Conservation (phyloP, 1,139 yeast genomes). For the Blastobotrys elegans region DNA sequence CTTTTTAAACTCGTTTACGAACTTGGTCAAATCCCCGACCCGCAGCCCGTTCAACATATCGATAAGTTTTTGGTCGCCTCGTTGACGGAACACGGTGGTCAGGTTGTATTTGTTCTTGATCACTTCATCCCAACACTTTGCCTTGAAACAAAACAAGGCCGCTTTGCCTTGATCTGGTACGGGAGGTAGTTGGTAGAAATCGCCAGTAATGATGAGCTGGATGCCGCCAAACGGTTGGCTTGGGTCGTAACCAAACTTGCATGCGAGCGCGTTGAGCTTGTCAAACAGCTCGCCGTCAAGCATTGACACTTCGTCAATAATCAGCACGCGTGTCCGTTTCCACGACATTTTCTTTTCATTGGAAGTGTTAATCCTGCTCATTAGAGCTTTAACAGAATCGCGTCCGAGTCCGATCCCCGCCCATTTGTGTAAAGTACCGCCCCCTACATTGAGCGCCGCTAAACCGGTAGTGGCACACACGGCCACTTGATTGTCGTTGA, state of each 20-base stretch:
- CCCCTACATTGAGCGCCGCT: slow-evolving; percentile 86
- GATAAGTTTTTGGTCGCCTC: slow-evolving; percentile 75
- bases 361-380: background rate
- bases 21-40: slow-evolving; percentile 52
- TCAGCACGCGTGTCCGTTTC: slow-evolving; percentile 56
- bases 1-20: slow-evolving; percentile 42
- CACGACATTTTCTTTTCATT: slow-evolving; percentile 49
- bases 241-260: slow-evolving; percentile 66
- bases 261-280: slow-evolving; percentile 57
- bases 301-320: slow-evolving; percentile 84
- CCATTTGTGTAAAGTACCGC: slow-evolving; percentile 73
- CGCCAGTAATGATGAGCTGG: slow-evolving; percentile 74
- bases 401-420: slow-evolving; percentile 74
- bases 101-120: slow-evolving; percentile 49
- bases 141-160: slow-evolving; percentile 66
- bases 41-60: slow-evolving; percentile 73
- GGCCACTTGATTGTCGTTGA: slow-evolving; percentile 48
- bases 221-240: slow-evolving; percentile 63
- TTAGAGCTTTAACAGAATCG: background rate
- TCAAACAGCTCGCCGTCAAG: slow-evolving; percentile 62
- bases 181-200: slow-evolving; percentile 83
- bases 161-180: slow-evolving; percentile 36
- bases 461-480: slow-evolving; percentile 68
- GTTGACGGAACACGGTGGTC: slow-evolving; percentile 83
- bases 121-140: slow-evolving; percentile 63